Conservation (phyloP, 495 filamentous ascomycete species). For the Chaetomium fimeti region DNA sequence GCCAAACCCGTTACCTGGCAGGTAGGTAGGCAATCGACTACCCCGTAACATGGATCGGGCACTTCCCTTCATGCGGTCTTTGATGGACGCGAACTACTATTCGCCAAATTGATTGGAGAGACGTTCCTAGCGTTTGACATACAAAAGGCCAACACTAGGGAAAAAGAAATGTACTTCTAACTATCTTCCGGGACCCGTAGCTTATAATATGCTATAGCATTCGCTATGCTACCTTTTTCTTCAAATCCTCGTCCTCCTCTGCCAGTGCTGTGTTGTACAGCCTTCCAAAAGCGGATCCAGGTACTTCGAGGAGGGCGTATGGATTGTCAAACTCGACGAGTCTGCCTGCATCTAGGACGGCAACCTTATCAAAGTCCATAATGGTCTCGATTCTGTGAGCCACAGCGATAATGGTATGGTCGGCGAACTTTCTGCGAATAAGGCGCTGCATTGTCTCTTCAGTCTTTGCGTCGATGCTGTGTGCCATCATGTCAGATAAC, state of each 20-base stretch:
- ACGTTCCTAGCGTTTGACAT: too few species aligned
- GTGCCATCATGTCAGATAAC: not conserved
- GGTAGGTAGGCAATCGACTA: too few species aligned
- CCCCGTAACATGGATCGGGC: too few species aligned
- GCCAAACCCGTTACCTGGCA: too few species aligned
- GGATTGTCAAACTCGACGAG: slow-evolving; percentile 42
- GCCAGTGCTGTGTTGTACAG: slow-evolving; percentile 20
- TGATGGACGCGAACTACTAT: too few species aligned
- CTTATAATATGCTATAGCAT: not conserved
- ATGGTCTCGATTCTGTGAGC: slow-evolving; percentile 46
- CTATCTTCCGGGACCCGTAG: too few species aligned
- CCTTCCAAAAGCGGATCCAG: slow-evolving; percentile 19
- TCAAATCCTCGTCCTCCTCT: slow-evolving; percentile 17
- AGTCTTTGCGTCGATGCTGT: slow-evolving; percentile 33
- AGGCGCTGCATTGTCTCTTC: slow-evolving; percentile 35
- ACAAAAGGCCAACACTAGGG: too few species aligned
- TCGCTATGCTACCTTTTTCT: not conserved
- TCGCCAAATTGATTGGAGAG: too few species aligned
- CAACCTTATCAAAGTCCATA: slow-evolving; percentile 44
- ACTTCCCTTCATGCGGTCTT: too few species aligned
- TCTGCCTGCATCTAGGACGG: slow-evolving; percentile 37
- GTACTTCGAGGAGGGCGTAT: slow-evolving; percentile 34
- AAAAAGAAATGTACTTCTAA: too few species aligned
- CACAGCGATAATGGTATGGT: slow-evolving; percentile 47
- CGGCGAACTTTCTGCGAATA: slow-evolving; percentile 36